A percentile compares a stretch with the other conserved stretches of the same genome.
Evolutionary conservation across 192 early-diverging fungal species (phyloP).

Genomic region (Backusella macrospora): DNA sequence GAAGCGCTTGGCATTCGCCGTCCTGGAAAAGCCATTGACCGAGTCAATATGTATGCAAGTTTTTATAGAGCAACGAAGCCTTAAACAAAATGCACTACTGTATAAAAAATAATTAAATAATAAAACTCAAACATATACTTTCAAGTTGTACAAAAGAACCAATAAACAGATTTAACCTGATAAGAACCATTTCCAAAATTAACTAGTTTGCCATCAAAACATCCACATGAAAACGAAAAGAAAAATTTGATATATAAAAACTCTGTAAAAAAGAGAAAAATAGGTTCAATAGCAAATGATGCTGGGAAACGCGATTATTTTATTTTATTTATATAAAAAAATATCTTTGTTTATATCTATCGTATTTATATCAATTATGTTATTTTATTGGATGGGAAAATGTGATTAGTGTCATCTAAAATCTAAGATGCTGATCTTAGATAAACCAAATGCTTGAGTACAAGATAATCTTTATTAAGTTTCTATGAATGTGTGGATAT

Average conservation of each 20-base stretch:
- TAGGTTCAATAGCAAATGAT: no score
- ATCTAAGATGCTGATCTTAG: conserved; percentile 7
- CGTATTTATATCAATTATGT: no score
- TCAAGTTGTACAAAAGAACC: neutral
- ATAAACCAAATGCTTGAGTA: neutral
- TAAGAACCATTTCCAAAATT: neutral
- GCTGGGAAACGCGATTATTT: no score
- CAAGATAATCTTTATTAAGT: neutral
- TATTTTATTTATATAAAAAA: no score
- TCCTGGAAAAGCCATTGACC: conserved; percentile 65
- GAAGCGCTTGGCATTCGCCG: conserved; percentile 69
- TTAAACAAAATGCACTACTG: neutral
- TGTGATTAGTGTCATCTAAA: neutral
- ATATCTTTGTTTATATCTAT: no score
- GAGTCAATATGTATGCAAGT: conserved; percentile 87
- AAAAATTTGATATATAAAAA: no score
- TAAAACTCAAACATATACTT: neutral
- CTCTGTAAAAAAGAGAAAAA: no score
- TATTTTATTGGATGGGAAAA: no score
- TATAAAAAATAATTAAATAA: neutral
- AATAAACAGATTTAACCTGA: neutral
- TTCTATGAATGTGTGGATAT: no score
- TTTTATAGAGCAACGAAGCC: conserved; percentile 53
- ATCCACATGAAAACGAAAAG: no score
- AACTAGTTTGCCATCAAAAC: no score